Percentiles rank a stretch among this genome's conserved stretches.
Conservation (phyloP, 1,284 basidiomycete genomes). For the Xerocomus amazonicus region DNA sequence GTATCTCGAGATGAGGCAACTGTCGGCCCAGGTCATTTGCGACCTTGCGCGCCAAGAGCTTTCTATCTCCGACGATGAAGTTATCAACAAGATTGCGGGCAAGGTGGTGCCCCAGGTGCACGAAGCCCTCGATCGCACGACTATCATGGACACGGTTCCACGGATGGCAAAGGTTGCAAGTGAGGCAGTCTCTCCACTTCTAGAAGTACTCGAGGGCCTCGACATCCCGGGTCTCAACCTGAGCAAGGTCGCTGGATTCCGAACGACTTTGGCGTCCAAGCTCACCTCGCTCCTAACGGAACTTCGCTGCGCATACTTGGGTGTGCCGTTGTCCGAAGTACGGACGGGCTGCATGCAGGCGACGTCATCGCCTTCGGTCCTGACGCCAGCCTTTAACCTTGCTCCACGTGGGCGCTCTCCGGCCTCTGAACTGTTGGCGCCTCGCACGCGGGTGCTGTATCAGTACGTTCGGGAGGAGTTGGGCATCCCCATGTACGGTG, state of each 20-base stretch:
- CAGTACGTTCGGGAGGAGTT: slow-evolving; percentile 65
- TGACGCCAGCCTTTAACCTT: slow-evolving; percentile 14
- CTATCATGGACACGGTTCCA: slow-evolving; percentile 63
- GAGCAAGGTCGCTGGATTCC: slow-evolving; percentile 23
- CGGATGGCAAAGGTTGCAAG: slow-evolving; percentile 67
- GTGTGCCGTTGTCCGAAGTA: slow-evolving; percentile 26
- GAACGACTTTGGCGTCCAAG: slow-evolving; percentile 18
- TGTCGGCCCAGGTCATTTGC: slow-evolving; percentile 18
- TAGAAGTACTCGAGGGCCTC: slow-evolving; percentile 49
- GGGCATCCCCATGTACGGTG: slow-evolving; percentile 71
- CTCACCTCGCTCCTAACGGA: slow-evolving; percentile 25
- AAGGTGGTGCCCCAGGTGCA: slow-evolving; percentile 36
- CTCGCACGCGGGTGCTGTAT: slow-evolving; percentile 60
- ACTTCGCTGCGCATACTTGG: slow-evolving; percentile 29
- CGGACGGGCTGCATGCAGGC: slow-evolving; percentile 13
- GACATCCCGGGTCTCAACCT: slow-evolving; percentile 34
- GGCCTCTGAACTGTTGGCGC: slow-evolving; percentile 58
- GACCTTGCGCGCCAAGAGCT: slow-evolving; percentile 19
- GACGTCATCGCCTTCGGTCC: not conserved
- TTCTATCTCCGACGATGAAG: slow-evolving; percentile 9
- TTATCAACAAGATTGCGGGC: slow-evolving; percentile 15
- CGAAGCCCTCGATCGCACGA: slow-evolving; percentile 59
- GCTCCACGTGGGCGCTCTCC: slow-evolving; percentile 41
- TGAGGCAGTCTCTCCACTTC: slow-evolving; percentile 54
- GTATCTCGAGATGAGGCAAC: slow-evolving; percentile 55